Percentiles rank a stretch among this genome's conserved stretches.
phyloP scores from a whole-genome alignment of 371 early-diverging fungal species.

The Chytridiales sp. region DNA sequence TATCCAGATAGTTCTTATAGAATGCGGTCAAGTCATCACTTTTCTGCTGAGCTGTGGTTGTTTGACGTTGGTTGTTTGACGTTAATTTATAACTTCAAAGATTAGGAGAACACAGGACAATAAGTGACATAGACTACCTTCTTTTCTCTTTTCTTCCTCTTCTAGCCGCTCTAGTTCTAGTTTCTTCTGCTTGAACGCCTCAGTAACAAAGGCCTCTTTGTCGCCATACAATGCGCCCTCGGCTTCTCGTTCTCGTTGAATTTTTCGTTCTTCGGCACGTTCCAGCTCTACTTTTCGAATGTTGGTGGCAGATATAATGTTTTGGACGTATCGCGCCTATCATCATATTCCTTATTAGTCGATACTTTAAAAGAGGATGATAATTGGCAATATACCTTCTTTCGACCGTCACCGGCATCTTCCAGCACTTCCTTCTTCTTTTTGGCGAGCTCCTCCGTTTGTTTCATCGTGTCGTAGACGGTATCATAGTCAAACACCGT shows the following conservation, averaged over 20 bases:
- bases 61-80: too few species aligned
- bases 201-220: constrained; percentile 87
- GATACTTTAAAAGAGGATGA: background rate
- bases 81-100: background rate
- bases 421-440: constrained; percentile 28
- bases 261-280: constrained; percentile 74
- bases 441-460: constrained; percentile 54
- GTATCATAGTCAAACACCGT: constrained; percentile 89
- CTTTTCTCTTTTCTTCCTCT: constrained; percentile 73
- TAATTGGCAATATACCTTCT: background rate
- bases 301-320: constrained; percentile 72
- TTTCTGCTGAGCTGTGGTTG: constrained; percentile 26
- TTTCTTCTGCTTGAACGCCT: constrained; percentile 76
- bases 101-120: background rate
- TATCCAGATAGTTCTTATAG: constrained; percentile 53
- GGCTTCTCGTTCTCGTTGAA: constrained; percentile 72
- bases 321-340: constrained; percentile 76
- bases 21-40: constrained; percentile 56
- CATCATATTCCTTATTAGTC: background rate
- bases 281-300: constrained; percentile 80
- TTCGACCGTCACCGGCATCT: constrained; percentile 16
- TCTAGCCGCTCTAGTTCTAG: constrained; percentile 77
- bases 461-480: constrained; percentile 82
- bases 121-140: constrained; percentile 26
- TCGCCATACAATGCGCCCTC: constrained; percentile 72